Evolutionary conservation across 108 stramenopile species (phyloP).

Genomic region (Seminavis robusta): DNA sequence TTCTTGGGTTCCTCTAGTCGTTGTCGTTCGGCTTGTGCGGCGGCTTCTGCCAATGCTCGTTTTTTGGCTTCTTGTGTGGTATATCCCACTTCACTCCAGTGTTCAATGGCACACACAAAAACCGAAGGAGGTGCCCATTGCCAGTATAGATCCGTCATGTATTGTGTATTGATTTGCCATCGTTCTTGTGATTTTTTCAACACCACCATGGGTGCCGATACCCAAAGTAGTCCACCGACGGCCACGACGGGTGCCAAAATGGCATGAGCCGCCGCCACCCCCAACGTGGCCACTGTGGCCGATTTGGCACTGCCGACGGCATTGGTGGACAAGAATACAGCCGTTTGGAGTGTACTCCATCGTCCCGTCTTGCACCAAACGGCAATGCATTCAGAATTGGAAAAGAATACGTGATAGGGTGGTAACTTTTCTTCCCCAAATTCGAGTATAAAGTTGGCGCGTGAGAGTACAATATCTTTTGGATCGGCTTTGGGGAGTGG

Average conservation of each 20-base stretch:
- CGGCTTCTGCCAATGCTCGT: too few species aligned
- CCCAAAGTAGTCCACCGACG: slow-evolving; percentile 37
- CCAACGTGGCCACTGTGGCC: slow-evolving; percentile 61
- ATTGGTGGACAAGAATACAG: slow-evolving; percentile 38
- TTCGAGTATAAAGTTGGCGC: too few species aligned
- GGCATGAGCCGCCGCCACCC: slow-evolving; percentile 50
- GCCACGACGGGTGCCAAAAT: slow-evolving; percentile 39
- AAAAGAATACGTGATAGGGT: slow-evolving; percentile 64
- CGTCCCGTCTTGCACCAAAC: slow-evolving; percentile 71
- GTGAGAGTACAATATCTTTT: too few species aligned
- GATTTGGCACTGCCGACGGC: slow-evolving; percentile 71
- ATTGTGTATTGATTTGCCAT: slow-evolving; percentile 33
- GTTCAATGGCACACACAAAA: slow-evolving; percentile 31
- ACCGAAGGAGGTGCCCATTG: slow-evolving; percentile 18
- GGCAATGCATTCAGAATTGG: slow-evolving; percentile 83
- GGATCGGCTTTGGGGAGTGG: too few species aligned
- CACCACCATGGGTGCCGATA: slow-evolving; percentile 39
- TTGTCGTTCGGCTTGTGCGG: neutral
- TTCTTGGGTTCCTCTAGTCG: neutral
- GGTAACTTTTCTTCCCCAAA: slow-evolving; percentile 37
- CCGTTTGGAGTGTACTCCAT: slow-evolving; percentile 62
- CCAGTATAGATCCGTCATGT: slow-evolving; percentile 48
- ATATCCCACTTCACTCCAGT: slow-evolving; percentile 25
- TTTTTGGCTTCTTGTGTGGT: too few species aligned
- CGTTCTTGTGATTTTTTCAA: slow-evolving; percentile 36